Evolutionary conservation across 345 rosid species (phyloP).

Genomic region (Lagerstroemia speciosa): DNA sequence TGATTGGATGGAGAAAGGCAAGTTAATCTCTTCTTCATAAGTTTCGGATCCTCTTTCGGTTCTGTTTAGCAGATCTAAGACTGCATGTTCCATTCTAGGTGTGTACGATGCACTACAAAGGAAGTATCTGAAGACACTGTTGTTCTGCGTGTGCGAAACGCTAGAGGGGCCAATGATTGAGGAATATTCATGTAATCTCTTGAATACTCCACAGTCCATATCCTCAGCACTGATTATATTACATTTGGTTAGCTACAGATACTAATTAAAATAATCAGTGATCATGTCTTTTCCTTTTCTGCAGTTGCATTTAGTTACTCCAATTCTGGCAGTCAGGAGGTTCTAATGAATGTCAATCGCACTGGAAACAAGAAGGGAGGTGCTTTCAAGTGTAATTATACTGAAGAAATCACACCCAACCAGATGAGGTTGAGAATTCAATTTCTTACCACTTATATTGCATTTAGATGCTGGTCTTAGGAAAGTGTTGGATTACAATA

Average conservation of each 20-base stretch:
- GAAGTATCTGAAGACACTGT: conserved; percentile 77
- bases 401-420: conserved; percentile 69
- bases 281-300: conserved; percentile 12
- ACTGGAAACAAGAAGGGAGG: conserved; percentile 73
- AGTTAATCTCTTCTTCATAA: neutral
- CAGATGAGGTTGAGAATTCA: conserved; percentile 66
- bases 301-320: conserved; percentile 93
- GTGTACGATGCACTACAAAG: conserved; percentile 90
- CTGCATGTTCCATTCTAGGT: conserved; percentile 26
- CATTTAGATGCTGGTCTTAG: neutral
- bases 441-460: conserved; percentile 1
- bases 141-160: conserved; percentile 80
- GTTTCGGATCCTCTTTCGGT: neutral
- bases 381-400: conserved; percentile 58
- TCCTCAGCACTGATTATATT: neutral
- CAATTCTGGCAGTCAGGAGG: conserved; percentile 67
- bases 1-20: conserved; percentile 99
- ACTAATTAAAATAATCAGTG: neutral
- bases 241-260: neutral
- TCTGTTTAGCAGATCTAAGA: neutral
- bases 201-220: neutral
- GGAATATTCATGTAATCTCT: conserved; percentile 69
- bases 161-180: conserved; percentile 78
- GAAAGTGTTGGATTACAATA: neutral
- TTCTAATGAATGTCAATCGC: conserved; percentile 74